phyloP scores from a whole-genome alignment of 192 early-diverging fungal genomes.

The Chytriomyces hyalinus region DNA sequence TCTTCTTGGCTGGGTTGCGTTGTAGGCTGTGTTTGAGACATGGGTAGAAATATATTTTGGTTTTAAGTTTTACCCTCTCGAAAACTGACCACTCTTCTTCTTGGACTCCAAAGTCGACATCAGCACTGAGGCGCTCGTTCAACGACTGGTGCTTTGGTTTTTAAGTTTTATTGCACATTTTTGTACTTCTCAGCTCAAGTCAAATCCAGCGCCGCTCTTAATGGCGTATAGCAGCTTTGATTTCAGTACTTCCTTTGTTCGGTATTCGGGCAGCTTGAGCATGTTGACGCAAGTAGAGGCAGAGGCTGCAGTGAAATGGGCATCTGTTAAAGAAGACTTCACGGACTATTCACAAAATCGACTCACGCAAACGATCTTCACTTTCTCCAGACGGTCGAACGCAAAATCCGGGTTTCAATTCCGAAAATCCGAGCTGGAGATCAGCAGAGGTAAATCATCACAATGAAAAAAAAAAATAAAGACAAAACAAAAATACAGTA shows the following conservation, averaged over 20 bases:
- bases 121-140: too few species aligned
- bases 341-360: neutral
- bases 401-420: conserved; percentile 73
- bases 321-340: conserved; percentile 50
- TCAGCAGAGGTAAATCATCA: neutral
- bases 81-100: too few species aligned
- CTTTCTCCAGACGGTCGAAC: conserved; percentile 72
- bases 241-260: conserved; percentile 57
- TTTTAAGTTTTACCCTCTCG: too few species aligned
- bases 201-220: conserved; percentile 87
- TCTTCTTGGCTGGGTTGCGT: too few species aligned
- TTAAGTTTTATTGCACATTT: too few species aligned
- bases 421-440: conserved; percentile 73
- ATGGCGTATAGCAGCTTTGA: conserved; percentile 89
- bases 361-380: conserved; percentile 72
- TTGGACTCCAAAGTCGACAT: too few species aligned
- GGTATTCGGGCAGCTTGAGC: conserved; percentile 86
- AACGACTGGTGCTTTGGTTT: too few species aligned
- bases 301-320: conserved; percentile 54
- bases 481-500: neutral
- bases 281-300: conserved; percentile 79
- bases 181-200: conserved; percentile 51
- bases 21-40: too few species aligned
- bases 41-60: too few species aligned
- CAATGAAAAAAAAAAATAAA: neutral